These are phyloP conservation scores for Hanseniaspora lachancei DNA, from an alignment of 805 yeast genomes.

Conservation along the genomic window DNA sequence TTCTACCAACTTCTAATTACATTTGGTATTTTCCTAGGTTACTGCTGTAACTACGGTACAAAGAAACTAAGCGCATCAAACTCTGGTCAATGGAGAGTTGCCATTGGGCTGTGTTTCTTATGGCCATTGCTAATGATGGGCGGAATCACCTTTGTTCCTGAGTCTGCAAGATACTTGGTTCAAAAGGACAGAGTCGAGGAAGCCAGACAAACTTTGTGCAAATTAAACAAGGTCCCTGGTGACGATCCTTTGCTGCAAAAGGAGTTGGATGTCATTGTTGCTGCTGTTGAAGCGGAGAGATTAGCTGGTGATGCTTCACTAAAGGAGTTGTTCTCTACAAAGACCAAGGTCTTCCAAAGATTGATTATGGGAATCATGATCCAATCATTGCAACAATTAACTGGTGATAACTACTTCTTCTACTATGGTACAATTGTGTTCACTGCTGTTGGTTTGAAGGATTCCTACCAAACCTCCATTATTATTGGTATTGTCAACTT, in stretches of 20 bases:
- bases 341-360: conserved; percentile 43
- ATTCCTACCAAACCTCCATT: conserved; percentile 47
- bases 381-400: conserved; percentile 54
- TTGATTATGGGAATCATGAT: conserved; percentile 40
- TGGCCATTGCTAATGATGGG: conserved; percentile 32
- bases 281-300: conserved; percentile 47
- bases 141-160: conserved; percentile 46
- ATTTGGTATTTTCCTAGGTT: conserved; percentile 63
- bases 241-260: conserved; percentile 44
- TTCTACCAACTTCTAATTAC: conserved; percentile 62
- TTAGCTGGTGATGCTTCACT: conserved; percentile 54
- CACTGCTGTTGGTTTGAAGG: conserved; percentile 46
- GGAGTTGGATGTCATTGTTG: conserved; percentile 45
- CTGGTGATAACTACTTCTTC: conserved; percentile 56
- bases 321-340: conserved; percentile 52
- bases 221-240: conserved; percentile 39
- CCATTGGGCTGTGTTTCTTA: conserved; percentile 43
- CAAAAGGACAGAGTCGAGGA: conserved; percentile 45
- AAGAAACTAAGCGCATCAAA: conserved; percentile 20
- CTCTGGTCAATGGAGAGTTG: conserved; percentile 65
- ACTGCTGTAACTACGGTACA: conserved; percentile 58
- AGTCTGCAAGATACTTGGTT: conserved; percentile 56
- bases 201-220: conserved; percentile 49
- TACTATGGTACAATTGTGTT: conserved; percentile 54
- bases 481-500: conserved; percentile 49